phyloP scores from a whole-genome alignment of 495 filamentous ascomycete species.

The Bryoglossum gracile region DNA sequence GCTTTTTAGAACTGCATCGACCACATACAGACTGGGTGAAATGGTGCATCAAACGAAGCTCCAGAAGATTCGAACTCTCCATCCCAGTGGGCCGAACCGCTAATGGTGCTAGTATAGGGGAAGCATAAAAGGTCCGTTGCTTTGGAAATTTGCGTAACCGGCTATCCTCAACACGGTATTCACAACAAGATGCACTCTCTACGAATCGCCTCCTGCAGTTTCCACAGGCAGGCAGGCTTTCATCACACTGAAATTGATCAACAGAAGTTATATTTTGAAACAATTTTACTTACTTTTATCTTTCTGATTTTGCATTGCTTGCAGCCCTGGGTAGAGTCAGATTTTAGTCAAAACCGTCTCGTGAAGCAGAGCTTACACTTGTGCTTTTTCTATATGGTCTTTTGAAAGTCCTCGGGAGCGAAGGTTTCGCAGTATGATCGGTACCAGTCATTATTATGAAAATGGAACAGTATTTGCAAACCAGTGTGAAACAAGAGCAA shows the following conservation, averaged over 20 bases:
- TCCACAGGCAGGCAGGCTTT: not conserved
- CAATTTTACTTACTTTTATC: constrained; percentile 13
- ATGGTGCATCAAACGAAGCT: constrained; percentile 11
- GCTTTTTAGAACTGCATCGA: not conserved
- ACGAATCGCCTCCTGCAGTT: constrained; percentile 3
- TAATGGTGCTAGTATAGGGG: constrained; percentile 25
- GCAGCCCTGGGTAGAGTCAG: not conserved
- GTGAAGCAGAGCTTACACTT: not conserved
- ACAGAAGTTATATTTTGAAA: too few relatives aligned
- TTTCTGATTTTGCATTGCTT: constrained; percentile 6
- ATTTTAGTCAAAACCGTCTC: not conserved
- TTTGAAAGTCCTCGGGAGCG: not conserved
- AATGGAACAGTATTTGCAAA: too few relatives aligned
- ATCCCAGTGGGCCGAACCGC: constrained; percentile 25
- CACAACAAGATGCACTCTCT: not conserved
- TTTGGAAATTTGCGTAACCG: not conserved
- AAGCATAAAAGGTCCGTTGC: not conserved
- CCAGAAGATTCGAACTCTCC: not conserved
- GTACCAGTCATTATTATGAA: too few relatives aligned
- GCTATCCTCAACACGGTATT: too few relatives aligned
- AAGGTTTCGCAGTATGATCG: too few relatives aligned
- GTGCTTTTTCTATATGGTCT: constrained; percentile 6
- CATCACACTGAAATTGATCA: constrained; percentile 12
- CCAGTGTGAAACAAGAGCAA: too few relatives aligned
- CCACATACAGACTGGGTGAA: constrained; percentile 2